Evolutionary conservation across 306 rosid species (phyloP).

Genomic region (Vigna reflexopilosa): DNA sequence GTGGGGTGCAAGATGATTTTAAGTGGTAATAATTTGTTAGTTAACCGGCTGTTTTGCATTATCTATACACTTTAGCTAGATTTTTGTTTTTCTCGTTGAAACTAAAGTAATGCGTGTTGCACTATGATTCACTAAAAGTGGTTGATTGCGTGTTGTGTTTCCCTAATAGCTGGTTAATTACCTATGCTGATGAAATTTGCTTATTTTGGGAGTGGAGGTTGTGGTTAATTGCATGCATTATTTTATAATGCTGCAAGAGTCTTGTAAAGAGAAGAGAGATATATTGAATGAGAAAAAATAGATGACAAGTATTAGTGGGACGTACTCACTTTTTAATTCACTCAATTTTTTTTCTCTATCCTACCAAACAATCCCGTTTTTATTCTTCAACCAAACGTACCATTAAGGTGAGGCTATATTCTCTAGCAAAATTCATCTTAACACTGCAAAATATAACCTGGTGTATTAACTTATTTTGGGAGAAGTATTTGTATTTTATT

Average conservation of each 20-base stretch:
- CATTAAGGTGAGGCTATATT: not conserved
- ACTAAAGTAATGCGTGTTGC: conserved; percentile 20
- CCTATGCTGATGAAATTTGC: not conserved
- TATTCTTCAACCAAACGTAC: too few relatives aligned
- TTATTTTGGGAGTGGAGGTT: not conserved
- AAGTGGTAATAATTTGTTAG: conserved; percentile 31
- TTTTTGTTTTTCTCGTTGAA: conserved; percentile 15
- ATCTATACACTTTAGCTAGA: conserved; percentile 14
- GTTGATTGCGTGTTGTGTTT: conserved; percentile 35
- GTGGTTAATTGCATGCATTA: not conserved
- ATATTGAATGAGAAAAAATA: too few relatives aligned
- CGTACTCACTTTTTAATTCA: too few relatives aligned
- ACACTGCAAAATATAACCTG: not conserved
- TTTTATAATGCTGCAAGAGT: not conserved
- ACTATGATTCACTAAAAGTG: conserved; percentile 24
- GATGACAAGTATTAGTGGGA: too few relatives aligned
- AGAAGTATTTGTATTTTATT: not conserved
- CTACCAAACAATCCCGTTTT: too few relatives aligned
- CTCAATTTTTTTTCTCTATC: too few relatives aligned
- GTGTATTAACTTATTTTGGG: not conserved
- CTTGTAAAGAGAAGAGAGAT: too few relatives aligned
- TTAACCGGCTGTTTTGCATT: conserved; percentile 27
- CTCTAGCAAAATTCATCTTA: not conserved
- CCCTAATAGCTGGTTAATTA: conserved; percentile 27
- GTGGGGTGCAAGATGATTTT: conserved; percentile 54